Percentiles rank a stretch among this genome's conserved stretches.
phyloP scores from a whole-genome alignment of 768 basidiomycete genomes.

The Lactarius quietus region DNA sequence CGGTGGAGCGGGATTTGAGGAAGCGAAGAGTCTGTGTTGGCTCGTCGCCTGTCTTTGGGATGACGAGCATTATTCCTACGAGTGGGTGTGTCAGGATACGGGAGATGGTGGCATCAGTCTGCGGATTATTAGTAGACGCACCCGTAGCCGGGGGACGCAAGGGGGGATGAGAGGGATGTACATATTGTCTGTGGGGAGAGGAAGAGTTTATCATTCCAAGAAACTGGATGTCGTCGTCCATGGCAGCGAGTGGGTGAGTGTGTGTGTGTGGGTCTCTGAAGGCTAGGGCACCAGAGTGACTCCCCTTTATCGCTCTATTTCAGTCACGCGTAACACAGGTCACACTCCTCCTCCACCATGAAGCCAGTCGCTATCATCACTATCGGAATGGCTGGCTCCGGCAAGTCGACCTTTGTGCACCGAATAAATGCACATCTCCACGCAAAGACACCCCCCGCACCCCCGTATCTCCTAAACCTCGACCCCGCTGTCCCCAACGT shows the following conservation, averaged over 20 bases:
- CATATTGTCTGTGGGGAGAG: slow-evolving; percentile 4
- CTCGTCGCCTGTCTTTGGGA: slow-evolving; percentile 49
- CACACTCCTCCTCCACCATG: not conserved
- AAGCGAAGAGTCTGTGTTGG: slow-evolving; percentile 49
- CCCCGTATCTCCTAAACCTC: slow-evolving; percentile 95
- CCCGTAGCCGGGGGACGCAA: slow-evolving; percentile 21
- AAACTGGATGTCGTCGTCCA: slow-evolving; percentile 26
- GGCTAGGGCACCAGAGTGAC: not conserved
- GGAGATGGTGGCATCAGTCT: not conserved
- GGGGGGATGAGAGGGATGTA: slow-evolving; percentile 1
- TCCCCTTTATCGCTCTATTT: slow-evolving; percentile 22
- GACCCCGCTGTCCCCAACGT: slow-evolving; percentile 92
- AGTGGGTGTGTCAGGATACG: slow-evolving; percentile 12
- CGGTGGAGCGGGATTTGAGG: slow-evolving; percentile 45
- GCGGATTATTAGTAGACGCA: slow-evolving; percentile 4
- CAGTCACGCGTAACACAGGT: not conserved
- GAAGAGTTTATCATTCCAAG: slow-evolving; percentile 8
- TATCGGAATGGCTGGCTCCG: slow-evolving; percentile 96
- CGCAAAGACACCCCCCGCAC: slow-evolving; percentile 53
- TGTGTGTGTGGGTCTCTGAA: not conserved
- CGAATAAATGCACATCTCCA: slow-evolving; percentile 91
- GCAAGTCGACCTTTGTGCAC: slow-evolving; percentile 97
- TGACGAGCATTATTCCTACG: slow-evolving; percentile 57
- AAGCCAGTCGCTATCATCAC: slow-evolving; percentile 80
- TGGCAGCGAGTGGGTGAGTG: not conserved